A percentile compares a stretch with the other conserved stretches of the same genome.
Evolutionary conservation across 495 filamentous ascomycete species (phyloP).

Genomic region (Aspergillus asperescens): DNA sequence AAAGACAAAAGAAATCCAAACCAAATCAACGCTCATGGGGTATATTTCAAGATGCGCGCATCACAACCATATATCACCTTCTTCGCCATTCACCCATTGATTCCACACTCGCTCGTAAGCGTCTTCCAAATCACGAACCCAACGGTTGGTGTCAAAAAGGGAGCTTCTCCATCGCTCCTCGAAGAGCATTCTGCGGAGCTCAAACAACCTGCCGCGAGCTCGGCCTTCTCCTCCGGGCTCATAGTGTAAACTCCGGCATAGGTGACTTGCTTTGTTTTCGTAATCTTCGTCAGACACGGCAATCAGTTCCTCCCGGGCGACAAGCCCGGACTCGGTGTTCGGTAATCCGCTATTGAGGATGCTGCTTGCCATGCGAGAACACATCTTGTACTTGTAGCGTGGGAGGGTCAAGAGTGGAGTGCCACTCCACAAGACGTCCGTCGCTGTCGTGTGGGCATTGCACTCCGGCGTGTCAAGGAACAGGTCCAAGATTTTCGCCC

Average conservation of each 20-base stretch:
- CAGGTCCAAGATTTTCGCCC: conserved; percentile 85
- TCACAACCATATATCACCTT: conserved; percentile 81
- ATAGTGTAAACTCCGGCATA: conserved; percentile 68
- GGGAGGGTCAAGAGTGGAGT: conserved; percentile 92
- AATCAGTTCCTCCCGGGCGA: conserved; percentile 69
- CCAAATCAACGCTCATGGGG: conserved; percentile 24
- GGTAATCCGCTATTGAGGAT: conserved; percentile 89
- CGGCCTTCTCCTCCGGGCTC: conserved; percentile 46
- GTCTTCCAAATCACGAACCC: conserved; percentile 86
- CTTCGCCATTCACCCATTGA: conserved; percentile 77
- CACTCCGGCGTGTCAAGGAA: conserved; percentile 98
- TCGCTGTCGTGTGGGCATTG: conserved; percentile 96
- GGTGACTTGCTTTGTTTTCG: conserved; percentile 68
- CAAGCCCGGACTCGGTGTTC: conserved; percentile 56
- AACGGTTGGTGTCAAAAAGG: conserved; percentile 86
- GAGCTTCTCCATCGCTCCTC: conserved; percentile 74
- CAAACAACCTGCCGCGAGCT: conserved; percentile 61
- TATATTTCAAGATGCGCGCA: conserved; percentile 30
- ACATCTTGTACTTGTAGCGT: conserved; percentile 98
- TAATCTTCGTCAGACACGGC: conserved; percentile 73
- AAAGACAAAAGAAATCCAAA: conserved; percentile 5
- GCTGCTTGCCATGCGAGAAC: conserved; percentile 92
- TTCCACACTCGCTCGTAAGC: conserved; percentile 87
- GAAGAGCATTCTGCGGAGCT: conserved; percentile 75
- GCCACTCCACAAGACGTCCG: conserved; percentile 92